phyloP scores from a whole-genome alignment of 257 asterid species.

The Plectranthus barbatus region DNA sequence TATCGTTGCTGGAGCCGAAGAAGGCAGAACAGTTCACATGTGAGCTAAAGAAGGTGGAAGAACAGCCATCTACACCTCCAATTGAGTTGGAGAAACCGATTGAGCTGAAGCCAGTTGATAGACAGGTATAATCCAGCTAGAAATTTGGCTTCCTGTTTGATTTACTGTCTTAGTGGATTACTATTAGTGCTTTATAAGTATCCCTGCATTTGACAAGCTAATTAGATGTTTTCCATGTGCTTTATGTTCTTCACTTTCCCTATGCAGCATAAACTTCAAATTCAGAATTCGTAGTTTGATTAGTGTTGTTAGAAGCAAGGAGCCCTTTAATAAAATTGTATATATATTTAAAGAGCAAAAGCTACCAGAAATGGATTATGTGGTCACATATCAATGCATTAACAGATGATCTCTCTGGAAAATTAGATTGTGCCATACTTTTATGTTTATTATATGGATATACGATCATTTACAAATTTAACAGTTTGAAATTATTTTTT shows the following conservation, averaged over 20 bases:
- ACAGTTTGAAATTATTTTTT: neutral
- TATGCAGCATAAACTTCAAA: neutral
- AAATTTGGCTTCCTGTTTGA: neutral
- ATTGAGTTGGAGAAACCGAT: constrained; percentile 37
- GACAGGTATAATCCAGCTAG: constrained; percentile 54
- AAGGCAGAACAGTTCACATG: constrained; percentile 34
- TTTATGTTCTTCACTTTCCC: neutral
- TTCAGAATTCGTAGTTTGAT: neutral
- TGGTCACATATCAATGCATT: neutral
- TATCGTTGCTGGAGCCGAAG: constrained; percentile 48
- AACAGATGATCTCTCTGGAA: neutral
- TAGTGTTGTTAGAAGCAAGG: neutral
- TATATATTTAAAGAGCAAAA: neutral
- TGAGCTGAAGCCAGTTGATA: constrained; percentile 52
- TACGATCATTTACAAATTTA: neutral
- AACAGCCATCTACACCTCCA: constrained; percentile 24
- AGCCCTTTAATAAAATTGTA: neutral
- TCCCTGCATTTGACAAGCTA: neutral
- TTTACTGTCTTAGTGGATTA: neutral
- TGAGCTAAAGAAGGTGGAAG: constrained; percentile 21
- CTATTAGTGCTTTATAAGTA: neutral
- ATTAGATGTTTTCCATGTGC: neutral
- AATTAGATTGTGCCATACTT: neutral
- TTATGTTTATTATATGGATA: neutral
- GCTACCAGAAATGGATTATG: neutral